Conservation (phyloP, 768 basidiomycete species). For the Pleurotus eryngii region DNA sequence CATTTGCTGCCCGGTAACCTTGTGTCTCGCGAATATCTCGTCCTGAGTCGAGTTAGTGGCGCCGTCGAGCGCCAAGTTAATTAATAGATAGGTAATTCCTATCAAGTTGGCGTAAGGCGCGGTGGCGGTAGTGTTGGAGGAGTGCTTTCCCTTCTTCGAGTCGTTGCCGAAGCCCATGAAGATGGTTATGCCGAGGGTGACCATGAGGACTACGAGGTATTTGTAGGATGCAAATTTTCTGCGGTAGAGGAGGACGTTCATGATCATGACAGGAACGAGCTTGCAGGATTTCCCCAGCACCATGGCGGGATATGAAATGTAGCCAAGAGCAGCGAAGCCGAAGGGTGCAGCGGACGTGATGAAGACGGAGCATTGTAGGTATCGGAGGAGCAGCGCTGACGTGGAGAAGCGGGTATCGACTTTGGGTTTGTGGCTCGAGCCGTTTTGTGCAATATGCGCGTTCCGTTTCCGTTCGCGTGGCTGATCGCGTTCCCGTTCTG, state of each 20-base stretch:
- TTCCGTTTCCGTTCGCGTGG: constrained; percentile 21
- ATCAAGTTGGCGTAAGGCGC: constrained; percentile 59
- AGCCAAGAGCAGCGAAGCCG: constrained; percentile 90
- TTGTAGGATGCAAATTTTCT: constrained; percentile 91
- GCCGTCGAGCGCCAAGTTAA: constrained; percentile 91
- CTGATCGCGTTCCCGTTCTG: constrained; percentile 18
- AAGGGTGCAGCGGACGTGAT: constrained; percentile 93
- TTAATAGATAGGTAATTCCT: constrained; percentile 70
- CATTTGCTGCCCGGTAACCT: constrained; percentile 89
- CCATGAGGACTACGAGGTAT: constrained; percentile 91
- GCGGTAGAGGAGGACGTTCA: constrained; percentile 95
- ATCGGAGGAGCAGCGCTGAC: constrained; percentile 60
- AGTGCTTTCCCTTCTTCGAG: background rate
- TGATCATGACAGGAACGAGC: constrained; percentile 96
- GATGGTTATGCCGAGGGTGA: constrained; percentile 85
- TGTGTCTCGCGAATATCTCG: constrained; percentile 83
- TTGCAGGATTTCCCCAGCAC: constrained; percentile 99
- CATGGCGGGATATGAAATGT: constrained; percentile 98
- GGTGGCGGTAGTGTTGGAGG: constrained; percentile 33
- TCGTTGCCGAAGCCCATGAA: constrained; percentile 89
- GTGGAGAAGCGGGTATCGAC: constrained; percentile 27
- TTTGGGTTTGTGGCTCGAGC: constrained; percentile 20
- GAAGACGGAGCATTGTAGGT: constrained; percentile 82
- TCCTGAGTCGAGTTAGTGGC: constrained; percentile 96
- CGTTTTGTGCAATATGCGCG: constrained; percentile 22